phyloP scores from a whole-genome alignment of 306 rosid genomes.

The Cucurbita argyrosperma region DNA sequence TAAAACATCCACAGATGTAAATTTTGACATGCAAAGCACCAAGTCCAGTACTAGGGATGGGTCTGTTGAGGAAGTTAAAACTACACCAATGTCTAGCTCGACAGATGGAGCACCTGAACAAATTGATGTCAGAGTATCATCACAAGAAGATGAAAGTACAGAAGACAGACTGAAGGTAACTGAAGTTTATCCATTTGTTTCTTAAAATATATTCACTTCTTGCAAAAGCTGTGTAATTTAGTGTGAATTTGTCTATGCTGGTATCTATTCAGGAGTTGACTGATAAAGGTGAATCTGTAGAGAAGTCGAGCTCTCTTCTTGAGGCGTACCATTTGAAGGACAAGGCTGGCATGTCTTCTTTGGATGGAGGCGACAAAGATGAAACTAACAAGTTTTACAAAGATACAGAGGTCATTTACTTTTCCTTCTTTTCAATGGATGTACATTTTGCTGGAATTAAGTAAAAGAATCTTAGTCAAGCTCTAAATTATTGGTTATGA shows the following conservation, averaged over 20 bases:
- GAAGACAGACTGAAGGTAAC: neutral
- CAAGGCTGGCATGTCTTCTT: constrained; percentile 20
- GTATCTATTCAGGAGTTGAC: constrained; percentile 28
- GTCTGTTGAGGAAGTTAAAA: neutral
- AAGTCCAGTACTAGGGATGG: neutral
- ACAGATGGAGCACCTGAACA: neutral
- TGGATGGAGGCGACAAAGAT: constrained; percentile 12
- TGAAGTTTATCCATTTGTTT: constrained; percentile 1
- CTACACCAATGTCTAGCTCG: neutral
- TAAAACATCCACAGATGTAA: neutral
- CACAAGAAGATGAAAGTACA: neutral
- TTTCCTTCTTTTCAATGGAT: neutral
- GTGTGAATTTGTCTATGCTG: constrained; percentile 10
- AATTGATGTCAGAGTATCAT: neutral
- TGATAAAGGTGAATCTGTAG: constrained; percentile 18
- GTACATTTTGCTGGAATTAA: constrained; percentile 3
- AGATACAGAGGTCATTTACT: constrained; percentile 45
- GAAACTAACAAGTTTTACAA: constrained; percentile 20
- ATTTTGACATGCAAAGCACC: neutral
- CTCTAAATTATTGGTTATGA: constrained; percentile 13
- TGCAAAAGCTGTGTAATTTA: neutral
- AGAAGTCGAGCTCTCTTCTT: constrained; percentile 41
- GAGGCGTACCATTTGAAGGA: constrained; percentile 49
- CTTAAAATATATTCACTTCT: neutral
- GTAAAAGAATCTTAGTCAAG: constrained; percentile 1